Percentiles rank a stretch among this genome's conserved stretches.
Evolutionary conservation across 768 basidiomycete species (phyloP).

Genomic region (Kwoniella pini): DNA sequence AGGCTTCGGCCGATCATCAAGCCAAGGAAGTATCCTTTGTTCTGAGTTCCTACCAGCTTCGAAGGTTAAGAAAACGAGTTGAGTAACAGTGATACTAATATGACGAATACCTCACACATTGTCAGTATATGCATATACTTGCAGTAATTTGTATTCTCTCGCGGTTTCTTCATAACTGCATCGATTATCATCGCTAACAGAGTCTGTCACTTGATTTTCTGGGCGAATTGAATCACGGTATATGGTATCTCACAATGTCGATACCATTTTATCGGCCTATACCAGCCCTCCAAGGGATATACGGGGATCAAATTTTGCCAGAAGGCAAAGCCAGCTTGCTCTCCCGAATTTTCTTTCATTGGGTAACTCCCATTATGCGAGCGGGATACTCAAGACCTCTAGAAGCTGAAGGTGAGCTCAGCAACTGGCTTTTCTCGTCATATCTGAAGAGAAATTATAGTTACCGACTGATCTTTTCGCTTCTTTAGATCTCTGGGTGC

Average conservation of each 20-base stretch:
- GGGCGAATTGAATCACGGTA: too few species aligned
- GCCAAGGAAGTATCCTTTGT: conserved; percentile 8
- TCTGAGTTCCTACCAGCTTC: background rate
- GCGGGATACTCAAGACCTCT: conserved; percentile 37
- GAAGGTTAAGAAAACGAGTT: background rate
- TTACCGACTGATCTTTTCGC: background rate
- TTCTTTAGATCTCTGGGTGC: conserved; percentile 22
- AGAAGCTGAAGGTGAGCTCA: conserved; percentile 28
- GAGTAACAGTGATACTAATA: background rate
- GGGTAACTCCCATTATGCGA: conserved; percentile 41
- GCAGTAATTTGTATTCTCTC: too few species aligned
- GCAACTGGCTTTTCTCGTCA: too few species aligned
- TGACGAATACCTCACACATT: too few species aligned
- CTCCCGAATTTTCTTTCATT: conserved; percentile 29
- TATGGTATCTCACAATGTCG: conserved; percentile 22
- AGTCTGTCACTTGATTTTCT: too few species aligned
- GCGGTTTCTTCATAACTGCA: too few species aligned
- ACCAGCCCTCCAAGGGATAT: conserved; percentile 24
- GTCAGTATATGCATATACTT: too few species aligned
- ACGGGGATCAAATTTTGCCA: conserved; percentile 24
- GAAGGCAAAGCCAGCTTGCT: conserved; percentile 24
- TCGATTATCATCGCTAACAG: too few species aligned
- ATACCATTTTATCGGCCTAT: conserved; percentile 35
- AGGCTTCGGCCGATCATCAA: conserved; percentile 5
- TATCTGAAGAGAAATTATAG: background rate